A percentile compares a stretch with the other conserved stretches of the same genome.
phyloP scores from a whole-genome alignment of 2,329 filamentous ascomycete species.

The Exophiala sideris region DNA sequence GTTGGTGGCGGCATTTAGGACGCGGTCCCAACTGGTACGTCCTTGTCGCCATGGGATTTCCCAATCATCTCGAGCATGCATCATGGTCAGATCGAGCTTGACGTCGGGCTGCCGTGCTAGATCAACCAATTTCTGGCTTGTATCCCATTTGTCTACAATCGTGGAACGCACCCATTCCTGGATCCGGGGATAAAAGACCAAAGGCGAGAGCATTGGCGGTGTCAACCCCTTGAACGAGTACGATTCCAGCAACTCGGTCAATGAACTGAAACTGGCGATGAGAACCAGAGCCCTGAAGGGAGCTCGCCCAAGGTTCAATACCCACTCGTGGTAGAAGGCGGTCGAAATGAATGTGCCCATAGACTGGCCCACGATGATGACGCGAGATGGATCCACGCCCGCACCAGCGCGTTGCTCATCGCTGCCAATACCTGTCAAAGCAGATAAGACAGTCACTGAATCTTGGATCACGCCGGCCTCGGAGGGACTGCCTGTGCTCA shows the following conservation, averaged over 20 bases:
- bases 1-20: conserved; percentile 28
- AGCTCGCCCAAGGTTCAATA: conserved; percentile 53
- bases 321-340: conserved; percentile 52
- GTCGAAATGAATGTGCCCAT: conserved; percentile 81
- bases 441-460: conserved; percentile 69
- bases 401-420: background rate
- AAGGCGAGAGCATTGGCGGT: conserved; percentile 70
- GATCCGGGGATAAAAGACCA: conserved; percentile 64
- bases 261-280: conserved; percentile 72
- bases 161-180: conserved; percentile 58
- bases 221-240: conserved; percentile 77
- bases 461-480: conserved; percentile 81
- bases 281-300: conserved; percentile 79
- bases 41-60: conserved; percentile 70
- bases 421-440: conserved; percentile 47
- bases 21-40: conserved; percentile 38
- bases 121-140: conserved; percentile 61
- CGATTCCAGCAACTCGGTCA: conserved; percentile 68
- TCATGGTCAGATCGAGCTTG: conserved; percentile 62
- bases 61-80: conserved; percentile 77
- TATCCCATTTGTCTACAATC: conserved; percentile 80
- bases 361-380: conserved; percentile 81
- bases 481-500: conserved; percentile 67
- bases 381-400: conserved; percentile 64
- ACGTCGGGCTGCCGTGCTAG: conserved; percentile 52